Evolutionary conservation across 208 protist genomes (phyloP).

Genomic region (Tritrichomonas musculus): DNA sequence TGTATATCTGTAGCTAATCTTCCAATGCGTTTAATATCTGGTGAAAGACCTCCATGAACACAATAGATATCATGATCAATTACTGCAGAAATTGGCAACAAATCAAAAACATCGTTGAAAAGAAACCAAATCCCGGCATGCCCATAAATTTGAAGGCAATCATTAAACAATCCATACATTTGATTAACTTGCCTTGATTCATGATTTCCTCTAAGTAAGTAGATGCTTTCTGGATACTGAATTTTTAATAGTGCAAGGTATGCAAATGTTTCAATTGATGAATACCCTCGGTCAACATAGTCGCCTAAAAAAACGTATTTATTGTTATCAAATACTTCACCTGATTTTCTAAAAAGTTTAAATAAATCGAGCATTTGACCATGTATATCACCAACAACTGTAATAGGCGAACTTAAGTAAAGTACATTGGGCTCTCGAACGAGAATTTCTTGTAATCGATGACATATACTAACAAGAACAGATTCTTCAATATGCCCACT

Average conservation of each 20-base stretch:
- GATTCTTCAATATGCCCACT: neutral
- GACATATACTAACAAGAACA: neutral
- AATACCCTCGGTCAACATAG: constrained; percentile 7
- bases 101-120: constrained; percentile 73
- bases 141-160: constrained; percentile 72
- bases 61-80: constrained; percentile 39
- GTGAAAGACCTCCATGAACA: constrained; percentile 5
- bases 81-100: constrained; percentile 66
- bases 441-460: neutral
- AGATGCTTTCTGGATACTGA: constrained; percentile 69
- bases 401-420: neutral
- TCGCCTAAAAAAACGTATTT: constrained; percentile 31
- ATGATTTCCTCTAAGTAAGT: constrained; percentile 81
- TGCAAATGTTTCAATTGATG: neutral
- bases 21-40: neutral
- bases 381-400: constrained; percentile 12
- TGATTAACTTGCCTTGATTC: constrained; percentile 79
- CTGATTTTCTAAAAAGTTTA: neutral
- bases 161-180: constrained; percentile 78
- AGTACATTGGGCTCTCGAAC: neutral
- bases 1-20: constrained; percentile 71
- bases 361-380: constrained; percentile 18
- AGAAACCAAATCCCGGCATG: constrained; percentile 71
- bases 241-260: constrained; percentile 7
- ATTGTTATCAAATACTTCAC: neutral